Evolutionary conservation across 2,329 filamentous ascomycete species (phyloP), one percentile per base, ranked within the genome.

Genomic region (Mycosphaerella arachidis): DNA sequence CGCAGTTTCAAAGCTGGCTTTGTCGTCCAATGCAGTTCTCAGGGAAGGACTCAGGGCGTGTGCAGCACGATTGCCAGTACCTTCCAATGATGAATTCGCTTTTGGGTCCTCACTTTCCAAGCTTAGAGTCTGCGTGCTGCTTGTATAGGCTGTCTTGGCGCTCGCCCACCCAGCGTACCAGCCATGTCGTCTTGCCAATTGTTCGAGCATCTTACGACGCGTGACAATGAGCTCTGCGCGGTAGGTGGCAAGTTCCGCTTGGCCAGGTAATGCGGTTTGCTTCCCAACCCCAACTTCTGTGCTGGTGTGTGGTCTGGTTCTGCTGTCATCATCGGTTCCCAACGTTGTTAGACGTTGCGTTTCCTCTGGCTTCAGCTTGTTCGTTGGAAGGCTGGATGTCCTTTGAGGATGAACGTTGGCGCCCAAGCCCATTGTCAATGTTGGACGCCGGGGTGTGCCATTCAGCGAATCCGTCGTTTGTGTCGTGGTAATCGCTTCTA

Each of bases 161-260:
- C 74, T 71, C 7, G 80, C 79, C 91, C 90, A 95, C 0, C 88
- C 90, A 63, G 90, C 85, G 55, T 80, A 84, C 92, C 92, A 97
- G 3, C 85, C 86, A 24, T 85, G 80, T 60, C 84, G 84, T 69
- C 84, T 85, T 1, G 90, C 92, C 51, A 91, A 77, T 53, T 86
- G 83, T 68, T 93, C 88, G 0, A 97, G 79, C 5, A 94, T 84
- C 63, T 90, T 91, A 57, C 93, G 83, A 8, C 91, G 92, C 45
- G 96, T 77, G 58, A 90, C 79, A 62, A 91, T 88, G 2, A 97
- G 81, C 69, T 96, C 91, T 6, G 91, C 93, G 68, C 93, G 84
- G 61, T 86, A 86, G 48, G 90, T 90, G 37, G 92, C 90, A 27
- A 97, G 79, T 57, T 95, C 89, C 70, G 95, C 89, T 0, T 92